Evolutionary conservation across 2,329 filamentous ascomycete species (phyloP), one percentile per base, ranked within the genome.

Genomic region (Calonectria fujianensis): DNA sequence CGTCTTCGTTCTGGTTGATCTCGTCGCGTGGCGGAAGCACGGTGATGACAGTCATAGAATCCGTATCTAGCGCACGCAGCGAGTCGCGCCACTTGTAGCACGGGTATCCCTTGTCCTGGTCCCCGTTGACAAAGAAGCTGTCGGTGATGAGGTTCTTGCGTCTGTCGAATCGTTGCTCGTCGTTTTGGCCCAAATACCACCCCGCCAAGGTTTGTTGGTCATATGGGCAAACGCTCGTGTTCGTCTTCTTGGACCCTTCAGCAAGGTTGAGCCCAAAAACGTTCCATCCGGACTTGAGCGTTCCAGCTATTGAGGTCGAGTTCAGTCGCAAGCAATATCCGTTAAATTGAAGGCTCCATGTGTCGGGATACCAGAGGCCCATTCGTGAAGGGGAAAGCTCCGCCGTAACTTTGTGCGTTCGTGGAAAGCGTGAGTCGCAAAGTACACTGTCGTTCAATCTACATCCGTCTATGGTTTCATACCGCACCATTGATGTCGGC

Each of bases 51-150:
- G 35, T 39, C 32, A 61, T 61, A 13, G 57, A 61, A 35, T 61
- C 57, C 6, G 35, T 14, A 20, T 61, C 57, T 11, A 61, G 29
- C 13, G 35, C 10, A 29, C 57, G 57, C 24, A 61, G n/a, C 7
- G 57, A 61, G 57, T 61, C 57, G 9, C 57, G 57, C 57, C 57
- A 61, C n/a, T 61, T 39, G 24, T 61, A 61, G 57, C 57, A 61
- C n/a, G n/a, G 35, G 35, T 41, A 61, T 14, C 57, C 57, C 9
- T 10, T 61, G 5, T 61, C 57, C 41, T 3, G 20, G 7, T 61
- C 57, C 3, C 20, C 31, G 35, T 61, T 61, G 35, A 61, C 57
- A 7, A 61, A 61, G 35, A 39, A 61, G n/a, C 57, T 61, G 10
- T 61, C n/a, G n/a, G 57, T 61, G 57, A 61, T 61, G 20, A 61